phyloP scores from a whole-genome alignment of 768 basidiomycete species.

The Rubroboletus pulcherrimus region DNA sequence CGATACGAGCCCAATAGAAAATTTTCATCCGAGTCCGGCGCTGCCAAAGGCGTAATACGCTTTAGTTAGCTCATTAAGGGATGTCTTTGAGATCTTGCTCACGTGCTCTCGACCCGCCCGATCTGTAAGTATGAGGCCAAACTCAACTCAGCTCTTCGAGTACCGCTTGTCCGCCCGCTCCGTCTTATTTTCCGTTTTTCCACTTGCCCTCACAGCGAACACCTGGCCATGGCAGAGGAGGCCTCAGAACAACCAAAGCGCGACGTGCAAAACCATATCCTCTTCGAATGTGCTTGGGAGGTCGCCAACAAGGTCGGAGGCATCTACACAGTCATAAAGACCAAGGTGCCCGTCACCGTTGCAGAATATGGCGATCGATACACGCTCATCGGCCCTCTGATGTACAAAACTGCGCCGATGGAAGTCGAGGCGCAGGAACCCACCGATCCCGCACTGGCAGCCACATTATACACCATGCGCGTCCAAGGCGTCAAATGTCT shows the following conservation, averaged over 20 bases:
- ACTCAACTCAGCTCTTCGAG: neutral
- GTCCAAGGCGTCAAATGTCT: conserved; percentile 88
- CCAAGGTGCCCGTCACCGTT: conserved; percentile 97
- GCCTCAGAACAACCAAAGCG: conserved; percentile 39
- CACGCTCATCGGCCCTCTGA: conserved; percentile 95
- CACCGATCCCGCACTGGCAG: conserved; percentile 70
- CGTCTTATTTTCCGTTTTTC: neutral
- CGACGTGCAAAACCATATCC: conserved; percentile 73
- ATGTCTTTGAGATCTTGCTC: conserved; percentile 12
- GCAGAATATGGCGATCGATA: conserved; percentile 94
- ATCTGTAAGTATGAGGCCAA: conserved; percentile 10
- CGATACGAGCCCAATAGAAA: neutral
- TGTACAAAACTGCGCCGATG: conserved; percentile 98
- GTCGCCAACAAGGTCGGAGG: conserved; percentile 99
- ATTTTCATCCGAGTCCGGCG: neutral
- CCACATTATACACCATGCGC: conserved; percentile 78
- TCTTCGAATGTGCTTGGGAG: conserved; percentile 98
- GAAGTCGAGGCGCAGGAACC: conserved; percentile 96
- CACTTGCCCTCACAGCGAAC: conserved; percentile 2
- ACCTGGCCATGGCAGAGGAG: conserved; percentile 20
- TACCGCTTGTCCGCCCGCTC: neutral
- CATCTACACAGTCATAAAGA: conserved; percentile 99
- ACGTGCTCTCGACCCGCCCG: conserved; percentile 11
- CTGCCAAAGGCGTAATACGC: neutral
- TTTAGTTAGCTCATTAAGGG: conserved; percentile 24